Evolutionary conservation across 768 basidiomycete species (phyloP), one percentile per base, ranked within the genome.

Genomic region (Clitopilus hobsonii): DNA sequence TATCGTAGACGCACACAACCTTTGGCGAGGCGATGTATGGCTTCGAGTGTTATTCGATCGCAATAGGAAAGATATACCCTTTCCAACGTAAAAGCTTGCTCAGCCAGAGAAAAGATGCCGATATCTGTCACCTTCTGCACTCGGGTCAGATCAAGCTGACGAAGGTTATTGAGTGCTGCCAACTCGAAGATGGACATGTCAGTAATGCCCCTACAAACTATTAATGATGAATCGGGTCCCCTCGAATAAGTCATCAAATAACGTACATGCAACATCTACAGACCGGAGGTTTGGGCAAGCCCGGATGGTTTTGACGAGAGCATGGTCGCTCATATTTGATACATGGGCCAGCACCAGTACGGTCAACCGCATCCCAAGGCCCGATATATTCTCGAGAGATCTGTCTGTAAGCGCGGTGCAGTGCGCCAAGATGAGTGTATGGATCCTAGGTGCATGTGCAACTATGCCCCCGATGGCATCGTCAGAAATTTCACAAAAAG

Each of bases 1-100:
- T 93, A 87, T 50, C 84, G 84, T 45, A 97, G 71, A 32, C 74
- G 73, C 38, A 71, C 70, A 20, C 88, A 76, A 53, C 77, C 74
- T 55, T 79, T 80, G 51, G 95, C 68, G 13, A 95, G 70, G 49
- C 81, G 76, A 58, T 91, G 88, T 27, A 93, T 72, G 7, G 90
- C 89, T 38, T 85, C 80, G 32, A 95, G 79, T 24, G 88, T 84
- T 53, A 98, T 72, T 54, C 84, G 79, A 61, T 88, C 86, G 72
- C 94, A 98, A 66, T 93, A 91, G 25, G 90, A 89, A 30, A 98
- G 71, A 64, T 97, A 88, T 49, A 96, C 76, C 23, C 91, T 82
- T 64, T 94, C 90, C 60, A 97, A 74, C 28, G 75, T 75, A 26
- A 65, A 73, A 29, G 76, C 81, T 69, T 91, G 83, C 61, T 91